Percentiles rank a stretch among this genome's conserved stretches.
phyloP scores from a whole-genome alignment of 2,329 filamentous ascomycete genomes.

The Colletotrichum higginsianum region DNA sequence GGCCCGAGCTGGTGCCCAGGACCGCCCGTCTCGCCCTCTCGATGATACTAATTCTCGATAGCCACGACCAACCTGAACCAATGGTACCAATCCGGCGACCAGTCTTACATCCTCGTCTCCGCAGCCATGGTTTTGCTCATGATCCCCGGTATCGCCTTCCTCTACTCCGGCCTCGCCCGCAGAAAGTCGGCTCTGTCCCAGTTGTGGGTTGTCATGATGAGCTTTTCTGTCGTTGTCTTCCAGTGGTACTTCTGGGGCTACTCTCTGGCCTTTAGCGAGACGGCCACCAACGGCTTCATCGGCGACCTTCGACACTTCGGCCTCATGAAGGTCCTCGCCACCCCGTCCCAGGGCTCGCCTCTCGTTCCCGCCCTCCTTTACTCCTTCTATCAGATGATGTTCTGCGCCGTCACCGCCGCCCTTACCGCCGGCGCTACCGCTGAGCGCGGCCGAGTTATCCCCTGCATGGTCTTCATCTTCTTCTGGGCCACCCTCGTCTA shows the following conservation, averaged over 20 bases:
- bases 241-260: conserved; percentile 99
- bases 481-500: conserved; percentile 98
- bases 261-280: conserved; percentile 89
- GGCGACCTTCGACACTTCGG: conserved; percentile 92
- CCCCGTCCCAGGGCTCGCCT: conserved; percentile 89
- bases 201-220: conserved; percentile 98
- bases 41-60: conserved; percentile 54
- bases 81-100: conserved; percentile 93
- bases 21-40: not conserved
- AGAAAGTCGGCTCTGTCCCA: conserved; percentile 97
- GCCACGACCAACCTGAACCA: conserved; percentile 92
- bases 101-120: conserved; percentile 91
- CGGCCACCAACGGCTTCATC: conserved; percentile 90
- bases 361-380: conserved; percentile 92
- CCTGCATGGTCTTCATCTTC: conserved; percentile 95
- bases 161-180: conserved; percentile 97
- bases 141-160: conserved; percentile 95
- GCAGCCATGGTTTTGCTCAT: conserved; percentile 96
- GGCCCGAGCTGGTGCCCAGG: not conserved
- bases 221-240: conserved; percentile 90
- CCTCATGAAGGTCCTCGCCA: conserved; percentile 84
- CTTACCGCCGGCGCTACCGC: conserved; percentile 94
- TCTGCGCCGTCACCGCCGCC: conserved; percentile 91
- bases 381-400: conserved; percentile 96
- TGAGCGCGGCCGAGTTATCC: conserved; percentile 92